phyloP scores from a whole-genome alignment of 352 stramenopile species.

The Globisporangium nagaii region DNA sequence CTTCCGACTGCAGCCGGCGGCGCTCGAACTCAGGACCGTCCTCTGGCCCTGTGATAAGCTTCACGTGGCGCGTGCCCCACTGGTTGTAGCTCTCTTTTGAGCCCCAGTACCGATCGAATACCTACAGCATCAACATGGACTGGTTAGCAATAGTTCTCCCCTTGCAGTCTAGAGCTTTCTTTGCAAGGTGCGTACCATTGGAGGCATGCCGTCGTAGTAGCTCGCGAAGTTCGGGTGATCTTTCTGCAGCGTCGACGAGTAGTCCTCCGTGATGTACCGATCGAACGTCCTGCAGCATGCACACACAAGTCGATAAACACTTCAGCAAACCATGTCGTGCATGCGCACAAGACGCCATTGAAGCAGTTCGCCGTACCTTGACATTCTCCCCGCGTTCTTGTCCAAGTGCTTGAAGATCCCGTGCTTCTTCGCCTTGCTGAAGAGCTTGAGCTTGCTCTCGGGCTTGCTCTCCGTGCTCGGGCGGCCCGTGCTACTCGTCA shows the following conservation, averaged over 20 bases:
- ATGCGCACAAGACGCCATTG: too few relatives aligned
- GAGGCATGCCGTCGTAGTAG: slow-evolving; percentile 49
- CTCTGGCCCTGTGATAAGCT: slow-evolving; percentile 27
- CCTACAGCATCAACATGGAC: slow-evolving; percentile 1
- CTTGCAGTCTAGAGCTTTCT: too few relatives aligned
- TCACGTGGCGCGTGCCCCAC: slow-evolving; percentile 48
- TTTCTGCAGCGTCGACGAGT: slow-evolving; percentile 37
- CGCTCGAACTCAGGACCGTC: slow-evolving; percentile 30
- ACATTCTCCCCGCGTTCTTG: slow-evolving; percentile 36
- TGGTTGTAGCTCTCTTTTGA: slow-evolving; percentile 51
- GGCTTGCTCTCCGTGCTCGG: slow-evolving; percentile 34
- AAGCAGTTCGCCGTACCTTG: slow-evolving; percentile 25
- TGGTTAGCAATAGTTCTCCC: too few relatives aligned
- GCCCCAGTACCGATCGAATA: slow-evolving; percentile 63
- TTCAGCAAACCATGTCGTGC: too few relatives aligned
- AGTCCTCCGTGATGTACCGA: slow-evolving; percentile 57
- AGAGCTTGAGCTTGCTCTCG: slow-evolving; percentile 49
- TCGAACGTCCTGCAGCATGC: slow-evolving; percentile 58
- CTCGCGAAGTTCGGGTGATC: slow-evolving; percentile 52
- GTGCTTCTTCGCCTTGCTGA: slow-evolving; percentile 54
- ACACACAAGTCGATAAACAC: not conserved
- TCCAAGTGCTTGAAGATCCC: slow-evolving; percentile 57
- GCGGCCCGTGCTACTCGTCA: slow-evolving; percentile 24
- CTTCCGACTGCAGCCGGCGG: slow-evolving; percentile 33
- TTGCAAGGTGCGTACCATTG: slow-evolving; percentile 5